These are phyloP conservation scores for Ophiostoma fasciatum DNA, from an alignment of 2,329 filamentous ascomycete species.

Conservation along the genomic window DNA sequence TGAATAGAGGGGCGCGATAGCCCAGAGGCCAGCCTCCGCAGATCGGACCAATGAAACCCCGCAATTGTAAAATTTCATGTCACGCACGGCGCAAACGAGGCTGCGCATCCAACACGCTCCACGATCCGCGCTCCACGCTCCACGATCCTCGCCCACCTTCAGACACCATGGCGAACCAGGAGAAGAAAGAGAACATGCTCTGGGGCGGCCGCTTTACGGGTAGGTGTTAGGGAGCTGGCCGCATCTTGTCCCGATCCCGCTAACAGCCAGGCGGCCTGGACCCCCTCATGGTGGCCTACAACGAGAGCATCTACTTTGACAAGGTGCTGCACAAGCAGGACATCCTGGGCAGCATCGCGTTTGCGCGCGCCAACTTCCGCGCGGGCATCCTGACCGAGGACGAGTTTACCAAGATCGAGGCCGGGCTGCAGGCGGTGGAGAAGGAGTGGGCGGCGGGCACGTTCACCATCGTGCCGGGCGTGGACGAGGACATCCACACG, in stretches of 20 bases:
- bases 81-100: too few species aligned
- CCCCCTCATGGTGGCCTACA: slow-evolving; percentile 76
- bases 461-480: slow-evolving; percentile 36
- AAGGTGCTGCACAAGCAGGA: slow-evolving; percentile 65
- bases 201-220: slow-evolving; percentile 39
- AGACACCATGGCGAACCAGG: slow-evolving; percentile 19
- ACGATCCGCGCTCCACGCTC: too few species aligned
- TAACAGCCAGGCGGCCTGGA: slow-evolving; percentile 72
- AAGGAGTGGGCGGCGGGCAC: slow-evolving; percentile 36
- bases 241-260: too few species aligned
- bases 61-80: too few species aligned
- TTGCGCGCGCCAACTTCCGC: slow-evolving; percentile 65
- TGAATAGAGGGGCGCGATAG: too few species aligned
- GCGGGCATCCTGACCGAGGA: slow-evolving; percentile 55
- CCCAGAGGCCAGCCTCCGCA: too few species aligned
- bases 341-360: slow-evolving; percentile 67
- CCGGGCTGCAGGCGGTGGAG: slow-evolving; percentile 45
- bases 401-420: slow-evolving; percentile 62
- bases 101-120: too few species aligned
- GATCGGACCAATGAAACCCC: too few species aligned
- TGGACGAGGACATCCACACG: slow-evolving; percentile 50
- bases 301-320: slow-evolving; percentile 68
- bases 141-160: too few species aligned
- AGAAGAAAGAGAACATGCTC: slow-evolving; percentile 24
- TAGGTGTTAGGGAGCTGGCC: too few species aligned